These are phyloP conservation scores for Amanita rubescens DNA, from an alignment of 768 basidiomycete genomes.

Conservation along the genomic window DNA sequence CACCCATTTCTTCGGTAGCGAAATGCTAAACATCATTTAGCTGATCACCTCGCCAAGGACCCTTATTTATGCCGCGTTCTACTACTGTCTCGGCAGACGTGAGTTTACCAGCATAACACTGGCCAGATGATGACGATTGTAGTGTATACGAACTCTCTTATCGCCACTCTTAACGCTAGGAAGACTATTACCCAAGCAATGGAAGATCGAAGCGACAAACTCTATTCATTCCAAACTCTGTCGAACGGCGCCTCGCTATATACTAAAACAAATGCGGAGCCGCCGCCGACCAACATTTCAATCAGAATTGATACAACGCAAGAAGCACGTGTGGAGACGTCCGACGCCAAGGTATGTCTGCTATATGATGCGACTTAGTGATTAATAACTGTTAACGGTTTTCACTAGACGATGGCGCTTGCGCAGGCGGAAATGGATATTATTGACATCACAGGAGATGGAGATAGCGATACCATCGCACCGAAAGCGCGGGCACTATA, in stretches of 20 bases:
- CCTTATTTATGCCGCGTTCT: constrained; percentile 52
- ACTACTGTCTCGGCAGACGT: constrained; percentile 53
- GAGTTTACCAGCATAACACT: constrained; percentile 14
- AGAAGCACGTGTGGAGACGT: constrained; percentile 17
- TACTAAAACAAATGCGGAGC: neutral
- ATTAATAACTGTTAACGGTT: too few relatives aligned
- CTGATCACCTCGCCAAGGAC: constrained; percentile 39
- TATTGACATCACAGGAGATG: too few relatives aligned
- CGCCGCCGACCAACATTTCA: constrained; percentile 36
- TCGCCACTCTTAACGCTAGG: constrained; percentile 51
- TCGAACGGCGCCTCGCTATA: constrained; percentile 17
- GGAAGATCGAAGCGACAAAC: constrained; percentile 28
- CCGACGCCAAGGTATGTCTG: neutral
- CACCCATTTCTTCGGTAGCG: neutral
- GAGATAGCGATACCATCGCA: too few relatives aligned
- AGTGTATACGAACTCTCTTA: constrained; percentile 56
- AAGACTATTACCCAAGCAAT: constrained; percentile 34
- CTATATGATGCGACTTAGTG: too few relatives aligned
- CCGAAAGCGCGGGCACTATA: too few relatives aligned
- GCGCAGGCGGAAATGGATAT: too few relatives aligned
- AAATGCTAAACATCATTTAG: constrained; percentile 19
- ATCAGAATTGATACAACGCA: constrained; percentile 50
- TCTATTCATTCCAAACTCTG: constrained; percentile 30
- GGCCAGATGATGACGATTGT: neutral
- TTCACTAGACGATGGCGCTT: too few relatives aligned